Percentiles rank a stretch among this genome's conserved stretches.
These are phyloP conservation scores for Triticum urartu DNA, from an alignment of 176 grass and related monocot genomes.

Conservation along the genomic window DNA sequence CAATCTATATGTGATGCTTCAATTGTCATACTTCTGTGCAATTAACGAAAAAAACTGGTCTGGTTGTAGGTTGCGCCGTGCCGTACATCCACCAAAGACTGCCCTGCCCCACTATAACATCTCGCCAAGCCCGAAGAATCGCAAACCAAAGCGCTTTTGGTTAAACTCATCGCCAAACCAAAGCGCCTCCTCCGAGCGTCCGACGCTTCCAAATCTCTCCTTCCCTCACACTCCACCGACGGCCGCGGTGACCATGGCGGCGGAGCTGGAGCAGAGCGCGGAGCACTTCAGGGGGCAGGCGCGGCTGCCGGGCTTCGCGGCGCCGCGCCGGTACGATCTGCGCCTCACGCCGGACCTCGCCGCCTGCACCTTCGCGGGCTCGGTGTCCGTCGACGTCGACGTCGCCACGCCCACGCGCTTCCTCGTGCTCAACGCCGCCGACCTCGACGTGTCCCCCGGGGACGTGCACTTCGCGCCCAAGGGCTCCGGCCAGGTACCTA, in stretches of 20 bases:
- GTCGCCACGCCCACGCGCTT: conserved; percentile 54
- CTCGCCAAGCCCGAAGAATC: no score
- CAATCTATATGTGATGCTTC: no score
- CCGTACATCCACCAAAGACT: no score
- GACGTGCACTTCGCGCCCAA: conserved; percentile 46
- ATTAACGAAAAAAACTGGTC: no score
- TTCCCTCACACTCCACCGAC: not conserved
- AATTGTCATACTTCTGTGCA: no score
- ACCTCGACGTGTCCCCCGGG: conserved; percentile 45
- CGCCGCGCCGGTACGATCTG: conserved; percentile 83
- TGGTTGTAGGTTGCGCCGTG: no score
- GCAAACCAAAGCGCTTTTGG: no score
- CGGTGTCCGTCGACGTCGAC: conserved; percentile 43
- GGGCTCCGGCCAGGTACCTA: conserved; percentile 51
- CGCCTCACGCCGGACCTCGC: conserved; percentile 69
- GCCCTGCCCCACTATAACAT: no score
- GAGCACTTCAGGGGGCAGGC: conserved; percentile 70
- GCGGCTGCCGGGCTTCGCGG: conserved; percentile 67
- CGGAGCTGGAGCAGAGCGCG: conserved; percentile 54
- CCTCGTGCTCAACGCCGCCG: conserved; percentile 87
- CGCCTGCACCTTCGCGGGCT: conserved; percentile 63
- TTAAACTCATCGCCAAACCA: not conserved
- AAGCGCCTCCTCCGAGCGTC: not conserved
- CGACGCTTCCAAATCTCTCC: not conserved
- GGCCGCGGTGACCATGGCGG: not conserved